phyloP scores from a whole-genome alignment of 2,329 filamentous ascomycete genomes.

The Aspergillus pseudotamarii region DNA sequence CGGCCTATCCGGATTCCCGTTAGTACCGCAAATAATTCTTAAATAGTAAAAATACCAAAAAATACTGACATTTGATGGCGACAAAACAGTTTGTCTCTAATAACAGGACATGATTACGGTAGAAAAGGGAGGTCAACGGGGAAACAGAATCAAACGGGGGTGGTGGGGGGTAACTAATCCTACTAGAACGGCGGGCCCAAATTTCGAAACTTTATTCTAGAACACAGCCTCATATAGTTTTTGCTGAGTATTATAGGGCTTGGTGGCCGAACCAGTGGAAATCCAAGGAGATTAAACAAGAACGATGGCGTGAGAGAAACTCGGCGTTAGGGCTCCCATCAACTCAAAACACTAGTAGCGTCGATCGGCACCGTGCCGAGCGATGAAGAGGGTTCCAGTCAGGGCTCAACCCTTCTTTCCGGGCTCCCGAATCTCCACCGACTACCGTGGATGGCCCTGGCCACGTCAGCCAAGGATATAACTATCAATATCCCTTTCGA shows the following conservation, averaged over 20 bases:
- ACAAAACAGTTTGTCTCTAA: not conserved
- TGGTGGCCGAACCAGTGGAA: not conserved
- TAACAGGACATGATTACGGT: not conserved
- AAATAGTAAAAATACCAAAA: accelerated
- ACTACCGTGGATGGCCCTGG: too few relatives aligned
- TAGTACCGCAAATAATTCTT: conserved; percentile 14
- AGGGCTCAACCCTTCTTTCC: not conserved
- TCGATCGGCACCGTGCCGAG: not conserved
- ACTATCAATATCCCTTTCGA: too few relatives aligned
- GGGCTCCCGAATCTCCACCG: not conserved
- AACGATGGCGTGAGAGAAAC: not conserved
- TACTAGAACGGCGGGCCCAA: not conserved
- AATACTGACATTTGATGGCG: not conserved
- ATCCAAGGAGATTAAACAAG: not conserved
- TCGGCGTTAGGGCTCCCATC: not conserved
- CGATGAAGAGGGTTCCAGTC: not conserved
- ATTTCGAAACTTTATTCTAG: not conserved
- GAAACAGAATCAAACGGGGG: not conserved
- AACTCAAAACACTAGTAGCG: not conserved
- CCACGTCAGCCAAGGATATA: too few relatives aligned
- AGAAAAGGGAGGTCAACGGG: not conserved
- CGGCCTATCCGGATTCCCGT: not conserved
- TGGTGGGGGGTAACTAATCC: not conserved
- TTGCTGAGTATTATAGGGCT: not conserved
- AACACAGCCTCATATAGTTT: not conserved